Base-by-base conservation (phyloP, 2,329 filamentous ascomycete genomes). In the Aplosporella prunicola region DNA sequence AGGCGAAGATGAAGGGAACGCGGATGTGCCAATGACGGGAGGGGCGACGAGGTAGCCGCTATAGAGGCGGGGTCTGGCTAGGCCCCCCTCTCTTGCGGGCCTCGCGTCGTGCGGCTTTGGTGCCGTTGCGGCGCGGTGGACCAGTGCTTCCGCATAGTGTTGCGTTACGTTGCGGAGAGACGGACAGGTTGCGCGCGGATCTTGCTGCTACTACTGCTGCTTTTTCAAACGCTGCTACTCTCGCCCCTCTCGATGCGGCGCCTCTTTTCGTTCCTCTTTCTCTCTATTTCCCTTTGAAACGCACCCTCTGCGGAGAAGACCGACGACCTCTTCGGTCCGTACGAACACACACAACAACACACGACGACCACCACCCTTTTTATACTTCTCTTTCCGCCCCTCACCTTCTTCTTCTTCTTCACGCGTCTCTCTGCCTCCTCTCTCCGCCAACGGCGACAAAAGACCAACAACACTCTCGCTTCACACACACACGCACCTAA, bases 1-100 rank as follows among this genome's bases (percentile, higher is more conserved):
- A 22, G 67, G 71, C 40, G 72, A 70, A 45, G 69, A 74, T 48
- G 26, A 13, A 13, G 26, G 26, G 14, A 15, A 15, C 26, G 26
- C 26, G 16, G 26, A 13, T 15, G 26, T 13, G 16, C 14, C 14
- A 32, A 4, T n/a, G 20, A 17, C 16, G 30, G 14, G n/a, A 20
- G 30, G 17, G 16, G 37, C 17, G 18, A 11, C 20, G 8, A 26
- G 33, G 24, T 41, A 37, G 33, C 16, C 27, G 39, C 39, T 41
- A 41, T 6, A 37, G 39, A 41, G 33, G 33, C 32, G 32, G 22
- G 22, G n/a, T 24, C 22, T 8, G 8, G 22, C 8, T 8, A 24
- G 22, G 8, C 8, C 22, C 8, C n/a, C 22, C 8, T 24, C 22
- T 24, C 22, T 24, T n/a, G 22, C 8, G 8, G 22, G 22, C 22